Evolutionary conservation across 2,329 filamentous ascomycete genomes (phyloP).

Genomic region (Arachnomyces sp.): DNA sequence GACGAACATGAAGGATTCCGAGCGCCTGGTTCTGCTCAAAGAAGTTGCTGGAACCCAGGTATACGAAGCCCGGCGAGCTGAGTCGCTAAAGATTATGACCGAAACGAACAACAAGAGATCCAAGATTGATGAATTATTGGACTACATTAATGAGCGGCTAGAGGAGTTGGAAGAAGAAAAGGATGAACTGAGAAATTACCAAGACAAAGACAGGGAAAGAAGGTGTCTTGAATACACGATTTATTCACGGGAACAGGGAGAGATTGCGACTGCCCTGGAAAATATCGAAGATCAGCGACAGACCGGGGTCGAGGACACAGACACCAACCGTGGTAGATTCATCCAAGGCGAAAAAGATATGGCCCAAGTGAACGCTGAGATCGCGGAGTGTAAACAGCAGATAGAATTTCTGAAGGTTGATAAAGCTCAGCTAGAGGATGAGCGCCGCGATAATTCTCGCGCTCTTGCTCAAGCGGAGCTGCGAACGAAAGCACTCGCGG

Average conservation of each 20-base stretch:
- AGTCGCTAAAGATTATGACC: conserved; percentile 93
- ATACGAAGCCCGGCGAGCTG: conserved; percentile 83
- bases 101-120: conserved; percentile 91
- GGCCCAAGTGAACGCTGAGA: conserved; percentile 66
- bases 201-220: conserved; percentile 88
- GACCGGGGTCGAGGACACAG: conserved; percentile 74
- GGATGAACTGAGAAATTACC: conserved; percentile 85
- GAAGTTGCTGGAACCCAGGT: conserved; percentile 98
- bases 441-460: conserved; percentile 74
- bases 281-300: conserved; percentile 75
- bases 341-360: conserved; percentile 73
- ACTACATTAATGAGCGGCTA: conserved; percentile 85
- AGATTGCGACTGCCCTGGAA: conserved; percentile 68
- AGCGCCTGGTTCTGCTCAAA: conserved; percentile 82
- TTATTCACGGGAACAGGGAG: conserved; percentile 79
- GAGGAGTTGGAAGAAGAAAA: conserved; percentile 93
- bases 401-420: conserved; percentile 80
- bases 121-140: conserved; percentile 88
- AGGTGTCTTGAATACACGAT: conserved; percentile 92
- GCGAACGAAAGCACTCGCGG: conserved; percentile 71
- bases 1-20: conserved; percentile 97
- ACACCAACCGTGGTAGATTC: conserved; percentile 70
- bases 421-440: conserved; percentile 78
- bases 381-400: conserved; percentile 71
- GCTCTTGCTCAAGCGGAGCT: conserved; percentile 78